Base-by-base conservation (phyloP, 2,329 filamentous ascomycete genomes). In the Fusarium falciforme region DNA sequence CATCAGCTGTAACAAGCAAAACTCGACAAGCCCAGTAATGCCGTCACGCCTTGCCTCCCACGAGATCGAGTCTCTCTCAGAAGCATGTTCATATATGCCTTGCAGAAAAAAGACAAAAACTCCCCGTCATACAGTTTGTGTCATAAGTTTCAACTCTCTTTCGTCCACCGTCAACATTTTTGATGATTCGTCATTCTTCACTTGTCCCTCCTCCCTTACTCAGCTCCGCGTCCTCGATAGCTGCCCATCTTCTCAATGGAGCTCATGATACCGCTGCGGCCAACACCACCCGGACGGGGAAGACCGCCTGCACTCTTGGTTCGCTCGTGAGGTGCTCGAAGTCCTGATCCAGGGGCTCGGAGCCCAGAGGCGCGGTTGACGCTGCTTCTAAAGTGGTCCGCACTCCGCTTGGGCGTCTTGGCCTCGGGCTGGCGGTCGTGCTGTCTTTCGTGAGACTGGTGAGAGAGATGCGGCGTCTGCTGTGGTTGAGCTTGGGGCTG, bases 191-290 rank as follows among this genome's bases (percentile, higher is more conserved):
- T 64, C 62, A 38, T 47, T 35, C 49, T 58, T 29, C 57, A 14
- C 36, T 40, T 16, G 27, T 60, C 61, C 59, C 61, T 64, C 55
- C 42, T 40, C 57, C 25, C 36, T 70, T 71, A 80, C 64, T 81
- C 79, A 20, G 68, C 75, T 31, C 70, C 84, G 47, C 87, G 83
- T 10, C 86, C 84, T 16, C 87, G 82, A 75, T 90, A 86, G 76
- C 87, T 91, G 11, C 94, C 94, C 94, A 97, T 97, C 83, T 92
- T 91, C 86, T 97, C 94, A 81, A 97, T 96, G 20, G 93, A 94
- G 77, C 89, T 93, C 92, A 97, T 92, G 79, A 96, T 93, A 66
- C 93, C 91, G 79, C 92, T 94, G 77, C 93, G 75, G 35, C 83
- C 72, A 70, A 84, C 74, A 38, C 85, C 85, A 72, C 86, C 86